Base-by-base conservation (phyloP, 2,329 filamentous ascomycete genomes). In the Lecanosticta acicola region DNA sequence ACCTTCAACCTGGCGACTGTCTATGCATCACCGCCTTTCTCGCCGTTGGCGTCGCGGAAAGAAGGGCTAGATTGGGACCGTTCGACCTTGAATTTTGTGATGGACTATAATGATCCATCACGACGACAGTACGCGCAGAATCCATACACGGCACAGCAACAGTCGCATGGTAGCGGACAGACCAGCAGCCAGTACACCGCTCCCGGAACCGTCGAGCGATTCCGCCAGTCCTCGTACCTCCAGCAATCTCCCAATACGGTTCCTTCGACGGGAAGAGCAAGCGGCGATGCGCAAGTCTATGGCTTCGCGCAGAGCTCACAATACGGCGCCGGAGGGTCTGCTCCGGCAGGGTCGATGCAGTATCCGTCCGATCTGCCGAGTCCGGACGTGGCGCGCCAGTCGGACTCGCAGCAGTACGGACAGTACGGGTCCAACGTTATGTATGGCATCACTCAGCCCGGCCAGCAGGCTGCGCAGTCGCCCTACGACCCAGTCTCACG, bases 401-500 rank as follows among this genome's bases (percentile, higher is more conserved):
- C 51, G 74, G 49, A 77, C 63, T 47, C 49, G 68, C 71, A 66
- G 72, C 64, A 85, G 78, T 73, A 81, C 73, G 60, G 68, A 33
- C 66, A 67, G 48, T 81, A 81, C 59, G 73, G 81, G 19, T 50
- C 49, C 43, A 79, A 79, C 53, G 81, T 91, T 72, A 83, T 93
- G 77, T 94, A 94, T 73, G 83, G 82, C 70, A 84, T 90, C 60
- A 73, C 77, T 63, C 72, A 76, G 63, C 72, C 80, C 60, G 70
- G 75, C 54, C 61, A 65, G 50, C 59, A 61, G 49, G 53, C 66
- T 73, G 72, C 70, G 66, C 79, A 71, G 74, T 84, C 69, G 50
- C 68, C 75, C 58, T 94, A 94, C 71, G 85, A 91, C 68, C 72
- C 80, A 63, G 80, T 83, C 65, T 78, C 82, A 70, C 83, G 83